Conservation (phyloP, 1,139 yeast species). For the Blastobotrys proliferans region DNA sequence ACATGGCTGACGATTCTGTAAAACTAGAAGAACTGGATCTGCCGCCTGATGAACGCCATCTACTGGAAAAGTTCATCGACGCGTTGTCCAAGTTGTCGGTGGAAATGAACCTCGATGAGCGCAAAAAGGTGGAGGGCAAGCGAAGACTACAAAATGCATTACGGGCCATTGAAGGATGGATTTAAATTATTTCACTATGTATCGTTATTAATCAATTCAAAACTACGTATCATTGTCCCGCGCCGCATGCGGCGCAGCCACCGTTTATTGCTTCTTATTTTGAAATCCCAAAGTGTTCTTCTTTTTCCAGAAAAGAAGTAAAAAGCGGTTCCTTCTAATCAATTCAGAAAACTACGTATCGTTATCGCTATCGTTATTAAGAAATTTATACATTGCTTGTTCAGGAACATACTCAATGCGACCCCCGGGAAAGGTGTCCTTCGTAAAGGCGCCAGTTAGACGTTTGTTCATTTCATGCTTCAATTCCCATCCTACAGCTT, state of each 20-base stretch:
- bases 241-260: too few relatives aligned
- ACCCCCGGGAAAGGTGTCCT: conserved; percentile 22
- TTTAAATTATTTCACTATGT: conserved; percentile 20
- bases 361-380: not conserved
- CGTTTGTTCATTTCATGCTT: conserved; percentile 47
- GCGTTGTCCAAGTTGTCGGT: conserved; percentile 79
- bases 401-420: conserved; percentile 22
- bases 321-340: too few relatives aligned
- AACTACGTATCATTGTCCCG: too few relatives aligned
- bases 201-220: not conserved
- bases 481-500: conserved; percentile 62
- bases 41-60: conserved; percentile 70
- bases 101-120: conserved; percentile 82
- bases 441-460: conserved; percentile 7
- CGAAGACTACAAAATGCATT: conserved; percentile 74
- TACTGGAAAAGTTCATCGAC: conserved; percentile 80
- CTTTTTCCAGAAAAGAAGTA: too few relatives aligned
- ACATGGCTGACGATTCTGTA: conserved; percentile 25
- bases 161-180: conserved; percentile 78
- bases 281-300: not conserved
- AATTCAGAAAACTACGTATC: not conserved
- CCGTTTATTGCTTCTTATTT: not conserved
- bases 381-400: conserved; percentile 24
- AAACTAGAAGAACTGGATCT: conserved; percentile 72
- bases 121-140: conserved; percentile 76